Evolutionary conservation across 306 rosid species (phyloP), one percentile per base, ranked within the genome.

Genomic region (Hippophae rhamnoides): DNA sequence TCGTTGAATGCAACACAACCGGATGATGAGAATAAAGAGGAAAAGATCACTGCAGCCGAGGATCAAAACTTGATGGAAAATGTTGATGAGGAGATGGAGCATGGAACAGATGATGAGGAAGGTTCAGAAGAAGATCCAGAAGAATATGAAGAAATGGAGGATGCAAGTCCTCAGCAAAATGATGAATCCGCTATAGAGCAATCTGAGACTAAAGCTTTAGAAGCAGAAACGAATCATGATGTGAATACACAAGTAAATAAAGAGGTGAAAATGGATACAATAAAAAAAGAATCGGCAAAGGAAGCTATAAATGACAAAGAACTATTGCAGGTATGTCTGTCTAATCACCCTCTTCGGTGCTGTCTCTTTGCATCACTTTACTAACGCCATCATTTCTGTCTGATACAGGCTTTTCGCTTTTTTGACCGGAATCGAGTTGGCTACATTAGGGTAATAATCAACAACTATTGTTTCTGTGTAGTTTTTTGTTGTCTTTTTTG

Each of bases 391-490:
- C 49, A 18, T 46, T 56, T 60, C 27, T 7, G 61, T 76, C 62
- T 65, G 63, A 70, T 74, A 54, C 83, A 92, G 99, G 99, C 99
- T 58, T 92, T 92, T 63, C 69, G 95, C 62, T 92, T 92, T 72
- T 92, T 88, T 31, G 99, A 92, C 67, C 86, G 90, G 31, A 87
- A 92, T 60, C 82, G 66, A 26, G 96, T 52, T 43, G 99, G 99
- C 69, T 77, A 74, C 74, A 66, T 88, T 57, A 86, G 99, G 89
- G 99, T 92, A 82, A 74, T 63, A 31, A 10, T 57, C 52, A 13
- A 45, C 40, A 6, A 43, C 47, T 40, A 9, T 11, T 52, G 14
- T 8, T 58, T 13, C 13, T 38, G 25, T 11, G 18, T 40, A 49
- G n/a, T 58, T 58, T 67, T 40, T 3, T 58, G 47, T 44, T 54